Conservation (phyloP, 129 eudicot species). For the Tagetes erecta region DNA sequence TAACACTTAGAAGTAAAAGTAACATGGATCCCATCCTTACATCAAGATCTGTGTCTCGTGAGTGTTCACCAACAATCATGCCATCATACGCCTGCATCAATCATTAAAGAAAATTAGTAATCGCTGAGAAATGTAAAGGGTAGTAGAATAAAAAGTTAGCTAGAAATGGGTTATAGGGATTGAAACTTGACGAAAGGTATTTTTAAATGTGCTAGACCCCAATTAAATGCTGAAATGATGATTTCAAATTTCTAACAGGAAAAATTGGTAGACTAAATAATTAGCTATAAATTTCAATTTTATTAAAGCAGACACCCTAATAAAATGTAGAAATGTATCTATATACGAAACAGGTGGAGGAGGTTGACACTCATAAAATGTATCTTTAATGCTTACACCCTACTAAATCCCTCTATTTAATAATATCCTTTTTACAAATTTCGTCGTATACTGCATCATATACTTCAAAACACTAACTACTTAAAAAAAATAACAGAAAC, state of each 20-base stretch:
- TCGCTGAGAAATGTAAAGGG: not conserved
- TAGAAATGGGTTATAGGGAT: not conserved
- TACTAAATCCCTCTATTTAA: not conserved
- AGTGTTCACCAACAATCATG: slow-evolving; percentile 98
- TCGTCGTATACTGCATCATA: not conserved
- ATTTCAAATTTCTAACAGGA: not conserved
- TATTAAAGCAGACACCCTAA: not conserved
- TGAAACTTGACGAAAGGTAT: not conserved
- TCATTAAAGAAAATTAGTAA: slow-evolving; percentile 10
- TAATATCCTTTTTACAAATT: not conserved
- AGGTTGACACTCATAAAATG: not conserved
- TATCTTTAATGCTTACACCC: not conserved
- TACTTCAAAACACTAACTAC: not conserved
- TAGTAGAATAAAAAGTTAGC: not conserved
- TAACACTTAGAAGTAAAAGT: not conserved
- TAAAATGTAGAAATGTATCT: not conserved
- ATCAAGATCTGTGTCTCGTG: slow-evolving; percentile 97
- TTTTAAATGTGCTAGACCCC: not conserved
- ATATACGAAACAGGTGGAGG: not conserved
- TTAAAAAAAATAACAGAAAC: not conserved
- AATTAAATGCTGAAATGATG: not conserved
- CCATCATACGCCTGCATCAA: slow-evolving; percentile 92
- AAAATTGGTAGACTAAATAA: not conserved
- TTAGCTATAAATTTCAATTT: not conserved
- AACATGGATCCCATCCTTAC: slow-evolving; percentile 42